Conservation (phyloP, 129 eudicot genomes). For the Sambucus nigra region DNA sequence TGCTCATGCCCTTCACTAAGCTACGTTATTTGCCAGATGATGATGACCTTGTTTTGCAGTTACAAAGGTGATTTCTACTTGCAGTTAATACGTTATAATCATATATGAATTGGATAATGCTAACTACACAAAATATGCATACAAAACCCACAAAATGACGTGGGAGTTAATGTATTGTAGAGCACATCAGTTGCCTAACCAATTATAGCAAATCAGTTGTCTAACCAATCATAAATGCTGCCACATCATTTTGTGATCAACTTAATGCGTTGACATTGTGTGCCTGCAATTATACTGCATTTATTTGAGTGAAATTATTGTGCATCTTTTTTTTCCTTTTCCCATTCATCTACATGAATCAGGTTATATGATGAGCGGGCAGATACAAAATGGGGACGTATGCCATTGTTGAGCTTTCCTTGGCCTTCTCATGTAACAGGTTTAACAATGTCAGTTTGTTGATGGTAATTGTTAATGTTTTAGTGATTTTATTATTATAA, state of each 20-base stretch:
- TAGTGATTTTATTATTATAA: neutral
- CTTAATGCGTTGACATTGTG: too few species aligned
- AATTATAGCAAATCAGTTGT: too few species aligned
- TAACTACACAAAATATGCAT: too few species aligned
- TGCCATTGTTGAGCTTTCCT: conserved; percentile 63
- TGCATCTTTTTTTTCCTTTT: neutral
- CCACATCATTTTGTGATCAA: too few species aligned
- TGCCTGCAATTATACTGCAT: too few species aligned
- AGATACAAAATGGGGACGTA: conserved; percentile 39
- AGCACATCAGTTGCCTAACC: too few species aligned
- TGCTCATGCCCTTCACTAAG: conserved; percentile 47
- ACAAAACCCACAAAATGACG: too few species aligned
- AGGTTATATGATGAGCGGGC: conserved; percentile 55
- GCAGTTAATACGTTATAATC: neutral
- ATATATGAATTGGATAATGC: too few species aligned
- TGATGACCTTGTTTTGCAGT: conserved; percentile 29
- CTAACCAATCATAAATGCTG: too few species aligned
- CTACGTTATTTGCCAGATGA: conserved; percentile 54
- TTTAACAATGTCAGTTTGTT: conserved; percentile 7
- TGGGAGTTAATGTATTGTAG: too few species aligned
- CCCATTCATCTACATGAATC: conserved; percentile 8
- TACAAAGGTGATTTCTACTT: conserved; percentile 43
- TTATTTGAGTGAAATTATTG: too few species aligned
- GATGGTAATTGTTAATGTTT: neutral
- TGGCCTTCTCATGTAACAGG: conserved; percentile 82